Conservation (phyloP, 2,329 filamentous ascomycete species). For the Fusarium brachygibbosum region DNA sequence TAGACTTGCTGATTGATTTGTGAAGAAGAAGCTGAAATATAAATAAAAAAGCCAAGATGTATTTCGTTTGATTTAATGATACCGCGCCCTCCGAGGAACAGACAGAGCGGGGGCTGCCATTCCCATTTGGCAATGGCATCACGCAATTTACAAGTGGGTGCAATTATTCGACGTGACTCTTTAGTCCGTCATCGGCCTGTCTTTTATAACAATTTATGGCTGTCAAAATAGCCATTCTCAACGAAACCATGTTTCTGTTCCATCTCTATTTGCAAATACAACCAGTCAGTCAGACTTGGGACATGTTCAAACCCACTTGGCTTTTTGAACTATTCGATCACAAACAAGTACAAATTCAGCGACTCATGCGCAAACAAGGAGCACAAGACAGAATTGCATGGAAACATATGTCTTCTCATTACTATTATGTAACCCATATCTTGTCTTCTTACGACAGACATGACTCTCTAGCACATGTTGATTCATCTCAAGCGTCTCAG, state of each 20-base stretch:
- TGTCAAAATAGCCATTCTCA: background rate
- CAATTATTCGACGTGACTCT: background rate
- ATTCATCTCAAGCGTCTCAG: slow-evolving; percentile 14
- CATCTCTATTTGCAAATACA: background rate
- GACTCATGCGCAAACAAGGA: background rate
- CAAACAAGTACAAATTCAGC: background rate
- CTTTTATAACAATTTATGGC: background rate
- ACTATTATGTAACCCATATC: slow-evolving; percentile 46
- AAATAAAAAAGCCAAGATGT: background rate
- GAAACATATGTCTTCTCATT: slow-evolving; percentile 43
- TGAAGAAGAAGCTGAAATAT: background rate
- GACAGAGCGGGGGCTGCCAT: slow-evolving; percentile 29
- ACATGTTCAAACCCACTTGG: background rate
- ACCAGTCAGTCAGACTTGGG: background rate
- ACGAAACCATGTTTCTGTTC: background rate
- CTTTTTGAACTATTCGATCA: background rate
- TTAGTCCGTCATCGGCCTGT: slow-evolving; percentile 40
- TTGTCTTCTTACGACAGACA: slow-evolving; percentile 30
- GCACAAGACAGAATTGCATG: background rate
- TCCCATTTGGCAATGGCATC: slow-evolving; percentile 26
- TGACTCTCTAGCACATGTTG: slow-evolving; percentile 11
- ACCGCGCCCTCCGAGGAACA: slow-evolving; percentile 24
- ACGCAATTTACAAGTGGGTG: slow-evolving; percentile 37
- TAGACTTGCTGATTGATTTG: background rate
- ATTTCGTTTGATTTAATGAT: background rate